Evolutionary conservation across 2,329 filamentous ascomycete genomes (phyloP).

Genomic region (Xylariaceae sp.): DNA sequence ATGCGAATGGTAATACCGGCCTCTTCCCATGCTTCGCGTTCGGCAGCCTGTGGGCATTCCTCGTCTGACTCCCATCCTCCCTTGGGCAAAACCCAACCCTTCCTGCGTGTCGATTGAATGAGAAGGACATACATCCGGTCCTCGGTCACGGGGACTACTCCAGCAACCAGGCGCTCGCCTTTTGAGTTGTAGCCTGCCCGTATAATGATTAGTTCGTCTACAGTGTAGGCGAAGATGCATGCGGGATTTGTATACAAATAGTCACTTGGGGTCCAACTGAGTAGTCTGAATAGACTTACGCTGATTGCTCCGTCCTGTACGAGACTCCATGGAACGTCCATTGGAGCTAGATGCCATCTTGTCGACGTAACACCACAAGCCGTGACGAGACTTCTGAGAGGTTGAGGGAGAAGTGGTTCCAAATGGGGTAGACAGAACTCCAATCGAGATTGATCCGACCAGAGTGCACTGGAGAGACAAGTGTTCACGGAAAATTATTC

Average conservation of each 20-base stretch:
- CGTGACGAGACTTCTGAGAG: conserved; percentile 9
- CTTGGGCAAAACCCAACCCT: conserved; percentile 95
- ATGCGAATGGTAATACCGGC: conserved; percentile 86
- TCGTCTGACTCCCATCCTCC: conserved; percentile 98
- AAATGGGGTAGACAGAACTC: conserved; percentile 4
- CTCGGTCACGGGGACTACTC: conserved; percentile 81
- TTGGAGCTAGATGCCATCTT: conserved; percentile 31
- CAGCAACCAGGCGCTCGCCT: conserved; percentile 92
- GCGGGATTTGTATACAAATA: conserved; percentile 18
- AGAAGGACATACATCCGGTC: conserved; percentile 87
- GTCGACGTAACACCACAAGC: conserved; percentile 13
- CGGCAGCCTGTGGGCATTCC: conserved; percentile 75
- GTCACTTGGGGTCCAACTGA: conserved; percentile 3
- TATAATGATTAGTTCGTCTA: conserved; percentile 36
- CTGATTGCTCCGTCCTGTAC: conserved; percentile 74
- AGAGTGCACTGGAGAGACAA: conserved; percentile 29
- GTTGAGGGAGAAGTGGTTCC: not conserved
- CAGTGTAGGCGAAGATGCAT: conserved; percentile 25
- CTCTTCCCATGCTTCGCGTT: conserved; percentile 96
- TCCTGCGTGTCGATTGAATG: conserved; percentile 86
- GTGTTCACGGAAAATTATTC: conserved; percentile 30
- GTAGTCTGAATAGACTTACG: conserved; percentile 53
- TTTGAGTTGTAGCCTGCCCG: conserved; percentile 79
- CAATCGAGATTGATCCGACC: conserved; percentile 22
- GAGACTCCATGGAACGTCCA: conserved; percentile 64